Percentiles rank a stretch among this genome's conserved stretches.
These are phyloP conservation scores for Rhizomucor miehei DNA, from an alignment of 371 early-diverging fungal species.

Conservation along the genomic window DNA sequence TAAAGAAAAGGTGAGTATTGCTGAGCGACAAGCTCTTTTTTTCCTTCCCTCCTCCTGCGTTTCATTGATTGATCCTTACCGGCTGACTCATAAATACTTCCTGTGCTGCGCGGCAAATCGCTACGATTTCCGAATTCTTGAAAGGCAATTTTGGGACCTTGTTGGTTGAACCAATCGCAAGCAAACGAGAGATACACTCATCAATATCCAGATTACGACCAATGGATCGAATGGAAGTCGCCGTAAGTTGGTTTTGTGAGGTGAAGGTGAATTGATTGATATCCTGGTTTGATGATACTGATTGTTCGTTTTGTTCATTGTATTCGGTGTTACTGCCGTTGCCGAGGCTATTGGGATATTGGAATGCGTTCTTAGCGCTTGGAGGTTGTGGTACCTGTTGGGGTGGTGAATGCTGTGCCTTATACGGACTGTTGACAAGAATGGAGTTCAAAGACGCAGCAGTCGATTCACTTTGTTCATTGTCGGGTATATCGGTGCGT, in stretches of 20 bases:
- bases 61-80: slow-evolving; percentile 9
- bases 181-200: slow-evolving; percentile 76
- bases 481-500: slow-evolving; percentile 34
- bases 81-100: slow-evolving; percentile 91
- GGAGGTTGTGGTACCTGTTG: slow-evolving; percentile 4
- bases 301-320: slow-evolving; percentile 8
- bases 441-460: slow-evolving; percentile 40
- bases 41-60: not conserved
- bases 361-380: slow-evolving; percentile 8
- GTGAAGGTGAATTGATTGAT: slow-evolving; percentile 17
- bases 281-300: slow-evolving; percentile 11
- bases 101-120: slow-evolving; percentile 80
- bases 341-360: slow-evolving; percentile 10
- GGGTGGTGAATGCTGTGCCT: slow-evolving; percentile 6
- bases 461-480: slow-evolving; percentile 35
- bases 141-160: slow-evolving; percentile 71
- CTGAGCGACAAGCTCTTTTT: slow-evolving; percentile 1
- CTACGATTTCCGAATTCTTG: slow-evolving; percentile 80
- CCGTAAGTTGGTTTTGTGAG: slow-evolving; percentile 24
- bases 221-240: slow-evolving; percentile 30
- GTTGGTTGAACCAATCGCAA: slow-evolving; percentile 67
- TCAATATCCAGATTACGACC: slow-evolving; percentile 65
- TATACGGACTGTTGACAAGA: slow-evolving; percentile 25
- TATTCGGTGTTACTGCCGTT: slow-evolving; percentile 1
- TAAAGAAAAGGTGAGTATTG: not conserved